These are phyloP conservation scores for Rhodotorula sphaerocarpa DNA, from an alignment of 768 basidiomycete species.

Conservation along the genomic window DNA sequence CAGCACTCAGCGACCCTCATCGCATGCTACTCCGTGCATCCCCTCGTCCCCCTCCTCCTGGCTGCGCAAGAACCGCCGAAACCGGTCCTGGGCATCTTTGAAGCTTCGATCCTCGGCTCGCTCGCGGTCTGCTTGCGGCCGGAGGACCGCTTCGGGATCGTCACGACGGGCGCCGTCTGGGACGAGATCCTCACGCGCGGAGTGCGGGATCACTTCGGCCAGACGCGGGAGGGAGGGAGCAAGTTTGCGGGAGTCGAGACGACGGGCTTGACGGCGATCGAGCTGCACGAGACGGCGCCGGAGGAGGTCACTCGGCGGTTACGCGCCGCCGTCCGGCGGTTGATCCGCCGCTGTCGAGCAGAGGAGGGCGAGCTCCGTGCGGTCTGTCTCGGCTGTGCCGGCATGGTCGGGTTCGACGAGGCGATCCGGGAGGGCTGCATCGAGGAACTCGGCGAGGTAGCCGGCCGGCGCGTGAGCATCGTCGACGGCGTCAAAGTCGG, in stretches of 20 bases:
- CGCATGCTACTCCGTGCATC: slow-evolving; percentile 45
- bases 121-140: slow-evolving; percentile 35
- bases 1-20: slow-evolving; percentile 32
- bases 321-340: slow-evolving; percentile 37
- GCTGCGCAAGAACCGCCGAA: slow-evolving; percentile 22
- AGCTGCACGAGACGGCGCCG: slow-evolving; percentile 41
- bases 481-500: slow-evolving; percentile 41
- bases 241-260: slow-evolving; percentile 43
- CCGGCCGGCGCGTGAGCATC: slow-evolving; percentile 24
- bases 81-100: slow-evolving; percentile 44
- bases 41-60: slow-evolving; percentile 41
- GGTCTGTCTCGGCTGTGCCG: slow-evolving; percentile 42
- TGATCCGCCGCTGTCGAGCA: slow-evolving; percentile 30
- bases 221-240: not conserved
- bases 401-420: slow-evolving; percentile 41
- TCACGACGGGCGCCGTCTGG: slow-evolving; percentile 46
- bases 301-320: slow-evolving; percentile 40
- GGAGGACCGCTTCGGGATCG: slow-evolving; percentile 43
- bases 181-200: slow-evolving; percentile 40
- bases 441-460: slow-evolving; percentile 17
- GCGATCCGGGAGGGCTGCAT: slow-evolving; percentile 29
- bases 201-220: slow-evolving; percentile 37
- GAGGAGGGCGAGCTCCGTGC: slow-evolving; percentile 1
- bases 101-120: slow-evolving; percentile 41
- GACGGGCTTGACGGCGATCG: slow-evolving; percentile 43